These are phyloP conservation scores for Hippophae rhamnoides DNA, from an alignment of 306 rosid species.

Conservation along the genomic window DNA sequence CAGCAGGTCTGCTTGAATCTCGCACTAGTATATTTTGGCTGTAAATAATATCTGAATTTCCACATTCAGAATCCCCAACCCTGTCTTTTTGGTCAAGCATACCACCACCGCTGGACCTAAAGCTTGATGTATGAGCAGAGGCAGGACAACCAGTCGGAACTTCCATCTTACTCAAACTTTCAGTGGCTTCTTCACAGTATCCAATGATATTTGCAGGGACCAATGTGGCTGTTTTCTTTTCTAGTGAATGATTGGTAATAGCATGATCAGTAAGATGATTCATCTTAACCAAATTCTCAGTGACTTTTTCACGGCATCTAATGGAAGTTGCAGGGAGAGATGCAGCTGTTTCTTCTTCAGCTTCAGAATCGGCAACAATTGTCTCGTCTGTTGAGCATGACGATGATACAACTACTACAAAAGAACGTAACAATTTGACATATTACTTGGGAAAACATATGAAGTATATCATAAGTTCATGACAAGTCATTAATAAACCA, in stretches of 20 bases:
- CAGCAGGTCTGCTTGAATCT: constrained; percentile 20
- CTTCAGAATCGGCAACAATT: constrained; percentile 74
- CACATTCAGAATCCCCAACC: constrained; percentile 37
- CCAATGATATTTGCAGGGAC: too few species aligned
- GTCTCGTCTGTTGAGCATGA: constrained; percentile 91
- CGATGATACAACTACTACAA: constrained; percentile 74
- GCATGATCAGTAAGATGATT: constrained; percentile 23
- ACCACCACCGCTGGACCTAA: constrained; percentile 20
- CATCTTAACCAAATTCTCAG: constrained; percentile 19
- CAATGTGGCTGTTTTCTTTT: too few species aligned
- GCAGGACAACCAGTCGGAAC: too few species aligned
- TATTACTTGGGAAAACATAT: too few species aligned
- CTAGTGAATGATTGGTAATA: constrained; percentile 5
- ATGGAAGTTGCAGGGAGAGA: constrained; percentile 32
- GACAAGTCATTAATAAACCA: too few species aligned
- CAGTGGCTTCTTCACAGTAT: too few species aligned
- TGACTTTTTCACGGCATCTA: constrained; percentile 17
- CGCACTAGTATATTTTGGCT: constrained; percentile 59
- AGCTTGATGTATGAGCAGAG: constrained; percentile 7
- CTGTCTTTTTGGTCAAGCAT: constrained; percentile 34
- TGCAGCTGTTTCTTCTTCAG: constrained; percentile 59
- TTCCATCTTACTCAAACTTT: too few species aligned
- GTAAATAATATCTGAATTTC: constrained; percentile 39
- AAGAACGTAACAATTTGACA: neutral
- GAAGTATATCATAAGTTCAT: too few species aligned